Percentiles rank a stretch among this genome's conserved stretches.
Conservation (phyloP, 2,329 filamentous ascomycete genomes). For the Thielaviopsis ethacetica region DNA sequence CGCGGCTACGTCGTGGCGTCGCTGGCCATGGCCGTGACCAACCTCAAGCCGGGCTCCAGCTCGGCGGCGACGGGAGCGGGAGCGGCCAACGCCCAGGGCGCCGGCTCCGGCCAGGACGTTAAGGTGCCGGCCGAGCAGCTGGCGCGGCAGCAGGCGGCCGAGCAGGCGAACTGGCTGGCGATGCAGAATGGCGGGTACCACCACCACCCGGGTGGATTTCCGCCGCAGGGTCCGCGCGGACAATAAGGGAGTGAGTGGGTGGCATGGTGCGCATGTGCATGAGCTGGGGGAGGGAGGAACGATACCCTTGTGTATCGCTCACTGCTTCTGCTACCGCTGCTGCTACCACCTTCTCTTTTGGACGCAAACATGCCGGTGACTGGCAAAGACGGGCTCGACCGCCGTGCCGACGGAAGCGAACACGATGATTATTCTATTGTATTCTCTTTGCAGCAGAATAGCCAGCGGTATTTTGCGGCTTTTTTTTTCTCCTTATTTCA, state of each 20-base stretch:
- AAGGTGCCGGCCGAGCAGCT: constrained; percentile 46
- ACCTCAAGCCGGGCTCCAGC: constrained; percentile 37
- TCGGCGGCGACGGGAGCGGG: constrained; percentile 11
- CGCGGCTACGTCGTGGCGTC: constrained; percentile 57
- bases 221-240: background rate
- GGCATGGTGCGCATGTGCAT: too few species aligned
- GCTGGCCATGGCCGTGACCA: constrained; percentile 56
- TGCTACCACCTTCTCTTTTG: background rate
- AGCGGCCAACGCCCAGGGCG: constrained; percentile 16
- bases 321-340: too few species aligned
- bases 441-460: background rate
- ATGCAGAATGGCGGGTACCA: constrained; percentile 4
- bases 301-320: background rate
- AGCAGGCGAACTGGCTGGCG: constrained; percentile 8
- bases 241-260: too few species aligned
- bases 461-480: too few species aligned
- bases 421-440: too few species aligned
- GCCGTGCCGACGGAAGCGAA: too few species aligned
- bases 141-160: constrained; percentile 13
- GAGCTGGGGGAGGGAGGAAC: background rate
- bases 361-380: background rate
- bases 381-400: too few species aligned
- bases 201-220: constrained; percentile 3
- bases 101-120: constrained; percentile 31
- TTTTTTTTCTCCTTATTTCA: too few species aligned